phyloP scores from a whole-genome alignment of 805 yeast species.

The Cephaloascus fragrans region DNA sequence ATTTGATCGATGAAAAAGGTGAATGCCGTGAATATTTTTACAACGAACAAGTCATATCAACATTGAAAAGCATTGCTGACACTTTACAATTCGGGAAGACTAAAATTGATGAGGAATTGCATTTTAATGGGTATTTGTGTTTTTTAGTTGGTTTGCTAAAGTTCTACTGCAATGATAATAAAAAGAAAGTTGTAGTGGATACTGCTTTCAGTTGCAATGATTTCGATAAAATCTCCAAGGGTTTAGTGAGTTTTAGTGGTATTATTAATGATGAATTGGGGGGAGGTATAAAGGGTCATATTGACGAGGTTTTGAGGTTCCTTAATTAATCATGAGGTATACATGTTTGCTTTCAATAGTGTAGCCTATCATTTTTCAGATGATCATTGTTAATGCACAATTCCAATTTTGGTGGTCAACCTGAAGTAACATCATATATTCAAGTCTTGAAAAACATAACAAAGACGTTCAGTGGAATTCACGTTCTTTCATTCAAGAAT shows the following conservation, averaged over 20 bases:
- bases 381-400: too few relatives aligned
- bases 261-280: not conserved
- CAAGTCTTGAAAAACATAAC: too few relatives aligned
- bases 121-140: slow-evolving; percentile 15
- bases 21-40: not conserved
- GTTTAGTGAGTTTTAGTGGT: not conserved
- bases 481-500: too few relatives aligned
- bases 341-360: too few relatives aligned
- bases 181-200: not conserved
- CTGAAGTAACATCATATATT: too few relatives aligned
- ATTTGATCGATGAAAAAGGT: slow-evolving; percentile 1
- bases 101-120: slow-evolving; percentile 6
- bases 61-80: slow-evolving; percentile 5
- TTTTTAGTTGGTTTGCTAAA: slow-evolving; percentile 6
- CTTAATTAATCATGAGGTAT: not conserved
- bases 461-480: too few relatives aligned
- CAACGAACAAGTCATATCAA: not conserved
- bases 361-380: too few relatives aligned
- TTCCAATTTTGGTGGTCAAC: too few relatives aligned
- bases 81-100: slow-evolving; percentile 1
- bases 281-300: not conserved
- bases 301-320: not conserved
- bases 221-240: not conserved
- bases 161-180: not conserved
- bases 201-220: not conserved